Evolutionary conservation across 768 basidiomycete species (phyloP).

Genomic region (Strobilomyces confusus): DNA sequence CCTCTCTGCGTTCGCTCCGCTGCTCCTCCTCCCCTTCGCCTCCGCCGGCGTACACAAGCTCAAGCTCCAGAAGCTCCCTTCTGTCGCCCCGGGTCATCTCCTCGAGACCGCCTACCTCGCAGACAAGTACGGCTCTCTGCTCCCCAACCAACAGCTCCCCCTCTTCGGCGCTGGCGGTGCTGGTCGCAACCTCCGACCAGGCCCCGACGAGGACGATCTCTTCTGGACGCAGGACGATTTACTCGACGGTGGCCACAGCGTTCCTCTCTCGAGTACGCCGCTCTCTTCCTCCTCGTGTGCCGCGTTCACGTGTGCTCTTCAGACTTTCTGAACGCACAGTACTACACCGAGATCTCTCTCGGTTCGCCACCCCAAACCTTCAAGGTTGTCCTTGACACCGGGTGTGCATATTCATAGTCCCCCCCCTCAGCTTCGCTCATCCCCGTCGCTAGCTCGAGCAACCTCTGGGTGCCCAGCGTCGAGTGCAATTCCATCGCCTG

Average conservation of each 20-base stretch:
- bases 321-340: conserved; percentile 99
- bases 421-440: conserved; percentile 21
- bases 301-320: neutral
- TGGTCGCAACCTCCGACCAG: conserved; percentile 56
- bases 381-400: conserved; percentile 94
- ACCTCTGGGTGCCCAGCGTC: conserved; percentile 89
- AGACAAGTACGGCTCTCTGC: conserved; percentile 79
- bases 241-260: conserved; percentile 70
- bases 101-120: conserved; percentile 82
- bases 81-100: conserved; percentile 54
- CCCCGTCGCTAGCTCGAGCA: conserved; percentile 61
- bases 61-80: conserved; percentile 83
- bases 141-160: conserved; percentile 48
- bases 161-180: conserved; percentile 71
- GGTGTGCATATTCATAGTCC: conserved; percentile 37
- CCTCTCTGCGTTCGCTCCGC: conserved; percentile 36
- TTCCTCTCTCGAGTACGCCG: conserved; percentile 72
- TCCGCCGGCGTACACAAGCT: conserved; percentile 69
- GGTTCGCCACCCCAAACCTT: conserved; percentile 85
- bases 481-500: conserved; percentile 86
- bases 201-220: conserved; percentile 52
- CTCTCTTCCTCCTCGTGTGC: neutral
- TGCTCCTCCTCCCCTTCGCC: conserved; percentile 45
- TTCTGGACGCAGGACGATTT: conserved; percentile 79
- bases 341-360: conserved; percentile 82